Percentiles rank a stretch among this genome's conserved stretches.
Evolutionary conservation across 805 yeast species (phyloP).

Genomic region (Saccharomycopsis schoenii): DNA sequence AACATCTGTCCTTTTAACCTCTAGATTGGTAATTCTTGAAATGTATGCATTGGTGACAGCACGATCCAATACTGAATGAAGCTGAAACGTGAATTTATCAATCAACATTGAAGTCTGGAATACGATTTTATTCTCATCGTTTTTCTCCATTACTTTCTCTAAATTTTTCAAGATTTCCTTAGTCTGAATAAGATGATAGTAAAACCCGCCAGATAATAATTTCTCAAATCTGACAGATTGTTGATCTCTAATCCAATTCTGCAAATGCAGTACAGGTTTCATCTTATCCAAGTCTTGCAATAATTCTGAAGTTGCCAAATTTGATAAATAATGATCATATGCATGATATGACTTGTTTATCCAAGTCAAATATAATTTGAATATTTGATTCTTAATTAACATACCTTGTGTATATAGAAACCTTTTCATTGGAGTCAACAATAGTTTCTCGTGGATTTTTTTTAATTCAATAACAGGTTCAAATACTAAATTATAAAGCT

Average conservation of each 20-base stretch:
- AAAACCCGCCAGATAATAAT: conserved; percentile 12
- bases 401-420: conserved; percentile 15
- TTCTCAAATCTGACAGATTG: conserved; percentile 13
- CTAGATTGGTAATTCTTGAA: conserved; percentile 11
- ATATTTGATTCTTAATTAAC: conserved; percentile 12
- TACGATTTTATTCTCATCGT: conserved; percentile 12
- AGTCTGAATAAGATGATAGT: conserved; percentile 16
- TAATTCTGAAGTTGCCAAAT: conserved; percentile 14
- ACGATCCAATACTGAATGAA: conserved; percentile 13
- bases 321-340: conserved; percentile 10
- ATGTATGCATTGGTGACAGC: conserved; percentile 13
- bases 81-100: conserved; percentile 10
- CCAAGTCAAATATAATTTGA: conserved; percentile 14
- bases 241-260: conserved; percentile 12
- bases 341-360: conserved; percentile 15
- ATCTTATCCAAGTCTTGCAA: conserved; percentile 14
- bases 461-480: conserved; percentile 12
- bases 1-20: conserved; percentile 13
- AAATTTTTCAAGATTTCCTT: conserved; percentile 14
- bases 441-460: conserved; percentile 13
- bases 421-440: conserved; percentile 15
- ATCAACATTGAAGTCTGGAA: conserved; percentile 13
- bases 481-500: conserved; percentile 12
- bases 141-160: conserved; percentile 8
- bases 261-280: conserved; percentile 9